A percentile compares a stretch with the other conserved stretches of the same genome.
phyloP scores from a whole-genome alignment of 345 rosid species.

The Eucalyptus pauciflora region DNA sequence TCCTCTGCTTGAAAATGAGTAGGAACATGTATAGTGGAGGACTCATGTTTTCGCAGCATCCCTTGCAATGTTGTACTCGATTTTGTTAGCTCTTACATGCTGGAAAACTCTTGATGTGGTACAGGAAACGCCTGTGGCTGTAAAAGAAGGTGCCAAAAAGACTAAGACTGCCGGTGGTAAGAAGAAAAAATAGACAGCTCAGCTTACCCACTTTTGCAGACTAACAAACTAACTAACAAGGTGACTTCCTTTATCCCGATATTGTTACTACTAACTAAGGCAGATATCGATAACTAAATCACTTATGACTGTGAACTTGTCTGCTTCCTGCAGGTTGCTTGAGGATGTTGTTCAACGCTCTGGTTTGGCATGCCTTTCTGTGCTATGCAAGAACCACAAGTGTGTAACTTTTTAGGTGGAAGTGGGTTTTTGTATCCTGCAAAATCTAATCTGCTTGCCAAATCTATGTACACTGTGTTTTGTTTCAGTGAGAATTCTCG shows the following conservation, averaged over 20 bases:
- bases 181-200: neutral
- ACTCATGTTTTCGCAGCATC: neutral
- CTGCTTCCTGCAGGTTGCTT: neutral
- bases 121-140: neutral
- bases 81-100: neutral
- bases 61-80: neutral
- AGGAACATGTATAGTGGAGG: neutral
- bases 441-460: neutral
- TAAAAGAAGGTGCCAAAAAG: neutral
- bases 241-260: neutral
- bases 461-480: neutral
- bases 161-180: neutral
- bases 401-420: neutral
- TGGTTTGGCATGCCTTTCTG: neutral
- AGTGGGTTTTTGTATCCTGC: neutral
- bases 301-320: neutral
- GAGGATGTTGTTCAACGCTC: neutral
- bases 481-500: neutral
- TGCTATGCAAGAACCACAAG: neutral
- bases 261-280: neutral
- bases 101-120: neutral
- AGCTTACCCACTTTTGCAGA: neutral
- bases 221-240: neutral
- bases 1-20: neutral
- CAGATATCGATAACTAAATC: neutral